These are phyloP conservation scores for Paraphoma sp. DNA, from an alignment of 2,329 filamentous ascomycete genomes.

Conservation along the genomic window DNA sequence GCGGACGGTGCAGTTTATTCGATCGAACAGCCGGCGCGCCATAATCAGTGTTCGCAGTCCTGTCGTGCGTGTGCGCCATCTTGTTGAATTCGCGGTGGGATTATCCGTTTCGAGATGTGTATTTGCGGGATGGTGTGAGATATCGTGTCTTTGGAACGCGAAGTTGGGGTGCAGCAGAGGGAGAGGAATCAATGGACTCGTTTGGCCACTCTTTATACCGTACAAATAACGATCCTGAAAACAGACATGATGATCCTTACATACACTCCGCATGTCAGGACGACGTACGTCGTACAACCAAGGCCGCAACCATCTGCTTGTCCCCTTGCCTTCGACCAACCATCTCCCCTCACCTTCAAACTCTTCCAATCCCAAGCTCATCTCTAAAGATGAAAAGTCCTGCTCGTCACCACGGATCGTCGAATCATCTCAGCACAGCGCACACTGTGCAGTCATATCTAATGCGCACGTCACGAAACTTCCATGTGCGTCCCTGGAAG, in stretches of 20 bases:
- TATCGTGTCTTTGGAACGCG: no score
- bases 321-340: background rate
- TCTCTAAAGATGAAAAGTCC: background rate
- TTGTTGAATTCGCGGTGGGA: background rate
- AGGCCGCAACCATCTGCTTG: background rate
- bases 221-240: background rate
- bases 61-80: background rate
- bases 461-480: background rate
- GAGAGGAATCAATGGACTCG: no score
- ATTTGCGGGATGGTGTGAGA: no score
- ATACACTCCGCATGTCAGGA: background rate
- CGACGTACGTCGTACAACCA: background rate
- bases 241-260: background rate
- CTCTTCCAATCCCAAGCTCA: background rate
- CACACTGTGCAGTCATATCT: background rate
- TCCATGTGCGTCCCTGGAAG: background rate
- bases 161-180: no score
- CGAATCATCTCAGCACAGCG: background rate
- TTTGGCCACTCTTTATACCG: no score
- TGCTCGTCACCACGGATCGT: background rate
- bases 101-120: background rate
- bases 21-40: constrained; percentile 7
- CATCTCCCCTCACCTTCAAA: background rate
- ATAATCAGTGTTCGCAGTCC: constrained; percentile 10
- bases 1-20: constrained; percentile 4